Evolutionary conservation across 306 rosid genomes (phyloP).

Genomic region (Luffa acutangula): DNA sequence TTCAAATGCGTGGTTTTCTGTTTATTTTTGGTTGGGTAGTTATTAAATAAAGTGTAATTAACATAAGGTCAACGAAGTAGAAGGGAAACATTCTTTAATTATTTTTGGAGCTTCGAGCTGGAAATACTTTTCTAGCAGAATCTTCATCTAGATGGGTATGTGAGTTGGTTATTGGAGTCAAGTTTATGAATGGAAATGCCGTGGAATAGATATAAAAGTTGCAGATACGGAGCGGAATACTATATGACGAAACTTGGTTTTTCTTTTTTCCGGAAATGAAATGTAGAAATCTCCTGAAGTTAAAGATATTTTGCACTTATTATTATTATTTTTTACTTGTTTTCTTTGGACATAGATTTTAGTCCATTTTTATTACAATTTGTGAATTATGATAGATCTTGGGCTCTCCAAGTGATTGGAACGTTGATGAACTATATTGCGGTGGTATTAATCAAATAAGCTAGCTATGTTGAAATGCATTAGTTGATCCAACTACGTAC

Average conservation of each 20-base stretch:
- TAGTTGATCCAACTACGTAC: not conserved
- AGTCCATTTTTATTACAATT: not conserved
- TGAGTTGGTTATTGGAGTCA: not conserved
- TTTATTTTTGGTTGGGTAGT: not conserved
- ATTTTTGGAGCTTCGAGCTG: slow-evolving; percentile 2
- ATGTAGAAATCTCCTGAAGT: not conserved
- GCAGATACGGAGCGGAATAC: not conserved
- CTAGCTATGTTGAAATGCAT: not conserved
- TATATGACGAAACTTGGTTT: not conserved
- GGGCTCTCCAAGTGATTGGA: not conserved
- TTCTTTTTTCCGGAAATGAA: not conserved
- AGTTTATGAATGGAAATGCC: not conserved
- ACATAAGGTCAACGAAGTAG: slow-evolving; percentile 10
- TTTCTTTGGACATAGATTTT: not conserved
- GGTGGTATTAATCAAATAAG: slow-evolving; percentile 6
- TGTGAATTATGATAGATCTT: slow-evolving; percentile 1
- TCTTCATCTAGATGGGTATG: not conserved
- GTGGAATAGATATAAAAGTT: not conserved
- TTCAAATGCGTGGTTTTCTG: slow-evolving; percentile 18
- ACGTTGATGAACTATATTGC: not conserved
- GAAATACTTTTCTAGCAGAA: slow-evolving; percentile 1
- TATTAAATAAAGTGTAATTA: not conserved
- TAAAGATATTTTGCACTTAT: not conserved
- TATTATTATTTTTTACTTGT: not conserved
- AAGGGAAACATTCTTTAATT: not conserved